Evolutionary conservation across 441 rosid genomes (phyloP), one percentile per base, ranked within the genome.

Genomic region (Euphorbia celastroides): DNA sequence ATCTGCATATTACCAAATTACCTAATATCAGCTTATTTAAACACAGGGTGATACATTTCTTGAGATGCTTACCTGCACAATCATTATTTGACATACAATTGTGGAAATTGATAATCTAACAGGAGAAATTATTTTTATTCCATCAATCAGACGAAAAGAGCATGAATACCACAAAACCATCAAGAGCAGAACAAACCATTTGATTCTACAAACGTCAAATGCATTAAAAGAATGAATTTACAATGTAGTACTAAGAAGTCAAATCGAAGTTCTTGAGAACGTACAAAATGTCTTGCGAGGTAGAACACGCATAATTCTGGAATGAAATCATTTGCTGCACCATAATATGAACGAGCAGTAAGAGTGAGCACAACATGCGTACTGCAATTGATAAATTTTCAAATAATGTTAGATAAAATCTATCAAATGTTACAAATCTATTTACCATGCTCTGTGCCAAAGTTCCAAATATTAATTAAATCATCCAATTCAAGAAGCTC

Each of bases 201-300:
- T 61, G 51, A 36, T 38, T 26, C 44, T 26, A 61, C 16, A 59
- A 64, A 60, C 50, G 20, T 64, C 44, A 48, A 63, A 13, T 34
- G 62, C 32, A 34, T 32, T 32, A 66, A 55, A 63, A 28, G 62
- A 61, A 56, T 25, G 59, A 52, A 27, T 55, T 51, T 38, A 66
- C 25, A 14, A 62, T 63, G 57, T 34, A 31, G 32, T 34, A 23
- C 69, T 51, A 63, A 72, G 57, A 65, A 62, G 65, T 20, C n/a
- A 57, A 68, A 65, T 70, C 68, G 60, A 77, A 74, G 69, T 54
- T 42, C 48, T 42, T 55, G 69, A 76, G 67, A 64, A 85, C 96
- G 42, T 83, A 92, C 97, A 65, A 91, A 84, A 69, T 89, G 81
- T 77, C 80, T 88, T 65, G 96, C 96, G 57, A 87, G 92, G 77